A percentile compares a stretch with the other conserved stretches of the same genome.
Conservation (phyloP, 176 grass and related monocot species). For the Phyllostachys edulis region DNA sequence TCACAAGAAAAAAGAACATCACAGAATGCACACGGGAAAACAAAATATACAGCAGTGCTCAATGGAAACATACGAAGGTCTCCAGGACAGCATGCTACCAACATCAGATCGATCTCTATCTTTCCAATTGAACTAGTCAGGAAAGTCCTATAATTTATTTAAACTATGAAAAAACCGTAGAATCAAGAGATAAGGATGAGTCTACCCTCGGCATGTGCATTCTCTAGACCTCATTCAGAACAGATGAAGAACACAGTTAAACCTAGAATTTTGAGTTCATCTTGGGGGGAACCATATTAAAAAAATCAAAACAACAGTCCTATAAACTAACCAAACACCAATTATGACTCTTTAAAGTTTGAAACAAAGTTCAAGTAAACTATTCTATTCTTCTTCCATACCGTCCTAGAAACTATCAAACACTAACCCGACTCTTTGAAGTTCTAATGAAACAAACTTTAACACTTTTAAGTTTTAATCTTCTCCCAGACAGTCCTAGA, state of each 20-base stretch:
- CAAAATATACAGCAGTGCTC: neutral
- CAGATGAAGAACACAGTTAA: neutral
- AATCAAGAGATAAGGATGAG: neutral
- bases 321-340: neutral
- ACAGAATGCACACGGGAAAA: neutral
- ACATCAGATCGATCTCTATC: neutral
- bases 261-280: neutral
- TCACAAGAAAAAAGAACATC: neutral
- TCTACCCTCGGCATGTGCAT: neutral
- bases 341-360: neutral
- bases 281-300: neutral
- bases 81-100: neutral
- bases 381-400: neutral
- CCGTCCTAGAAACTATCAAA: constrained; percentile 2
- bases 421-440: neutral
- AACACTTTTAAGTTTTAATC: neutral
- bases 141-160: neutral
- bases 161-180: neutral
- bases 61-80: neutral
- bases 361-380: neutral
- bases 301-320: neutral
- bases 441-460: neutral
- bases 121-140: neutral
- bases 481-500: neutral
- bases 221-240: neutral